phyloP scores from a whole-genome alignment of 2,329 filamentous ascomycete genomes.

The Bipolaris victoriae region DNA sequence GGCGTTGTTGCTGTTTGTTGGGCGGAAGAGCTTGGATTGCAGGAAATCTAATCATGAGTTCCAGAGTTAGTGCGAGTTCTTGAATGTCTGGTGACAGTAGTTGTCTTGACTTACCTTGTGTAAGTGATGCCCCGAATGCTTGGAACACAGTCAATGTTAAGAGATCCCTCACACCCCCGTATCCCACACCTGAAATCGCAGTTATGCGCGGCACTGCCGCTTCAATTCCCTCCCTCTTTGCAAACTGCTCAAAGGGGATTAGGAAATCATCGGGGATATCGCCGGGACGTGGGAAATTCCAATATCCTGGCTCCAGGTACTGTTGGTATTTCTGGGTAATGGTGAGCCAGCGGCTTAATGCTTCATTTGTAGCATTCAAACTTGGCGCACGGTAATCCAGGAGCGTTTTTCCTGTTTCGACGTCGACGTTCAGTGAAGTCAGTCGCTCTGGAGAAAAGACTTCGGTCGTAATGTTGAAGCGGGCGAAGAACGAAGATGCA shows the following conservation, averaged over 20 bases:
- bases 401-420: constrained; percentile 35
- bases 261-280: constrained; percentile 57
- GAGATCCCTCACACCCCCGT: constrained; percentile 25
- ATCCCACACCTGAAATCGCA: constrained; percentile 26
- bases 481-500: constrained; percentile 54
- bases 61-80: too few relatives aligned
- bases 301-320: constrained; percentile 29
- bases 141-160: constrained; percentile 26
- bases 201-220: constrained; percentile 26
- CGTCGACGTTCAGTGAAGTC: constrained; percentile 37
- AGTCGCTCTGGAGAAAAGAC: constrained; percentile 11
- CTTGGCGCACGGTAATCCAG: constrained; percentile 23
- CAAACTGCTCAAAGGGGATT: constrained; percentile 57
- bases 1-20: constrained; percentile 24
- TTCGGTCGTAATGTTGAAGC: constrained; percentile 48
- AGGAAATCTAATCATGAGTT: constrained; percentile 7
- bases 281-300: constrained; percentile 40
- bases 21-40: constrained; percentile 14
- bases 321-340: constrained; percentile 27
- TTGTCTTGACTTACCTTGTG: constrained; percentile 2
- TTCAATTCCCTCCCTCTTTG: constrained; percentile 50
- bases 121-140: constrained; percentile 29
- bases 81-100: too few relatives aligned
- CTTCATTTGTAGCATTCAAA: constrained; percentile 21
- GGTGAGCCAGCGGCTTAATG: constrained; percentile 25